These are phyloP conservation scores for Quercus mongolica DNA, from an alignment of 306 rosid genomes.

Conservation along the genomic window DNA sequence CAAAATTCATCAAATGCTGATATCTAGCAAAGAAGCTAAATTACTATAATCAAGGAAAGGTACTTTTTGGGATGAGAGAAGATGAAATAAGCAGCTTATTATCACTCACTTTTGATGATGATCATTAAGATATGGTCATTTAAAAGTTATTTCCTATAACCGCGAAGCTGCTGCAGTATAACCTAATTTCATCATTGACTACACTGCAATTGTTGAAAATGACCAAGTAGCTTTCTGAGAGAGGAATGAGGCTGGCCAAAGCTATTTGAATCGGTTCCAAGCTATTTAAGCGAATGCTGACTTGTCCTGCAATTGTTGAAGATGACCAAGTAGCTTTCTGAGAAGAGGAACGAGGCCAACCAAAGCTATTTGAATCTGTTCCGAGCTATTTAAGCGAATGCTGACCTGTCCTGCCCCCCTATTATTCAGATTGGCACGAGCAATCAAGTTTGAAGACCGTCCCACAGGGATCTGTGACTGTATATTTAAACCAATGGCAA, in stretches of 20 bases:
- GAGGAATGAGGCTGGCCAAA: constrained; percentile 68
- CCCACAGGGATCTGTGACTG: constrained; percentile 93
- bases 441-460: constrained; percentile 67
- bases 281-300: constrained; percentile 80
- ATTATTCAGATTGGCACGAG: constrained; percentile 82
- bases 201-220: constrained; percentile 55
- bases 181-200: constrained; percentile 49
- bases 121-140: constrained; percentile 34
- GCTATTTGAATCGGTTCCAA: constrained; percentile 90
- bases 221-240: constrained; percentile 54
- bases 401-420: constrained; percentile 92
- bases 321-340: constrained; percentile 50
- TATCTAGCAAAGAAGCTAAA: constrained; percentile 44
- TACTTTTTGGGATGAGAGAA: constrained; percentile 18
- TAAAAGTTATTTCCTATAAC: constrained; percentile 31
- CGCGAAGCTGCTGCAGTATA: constrained; percentile 35
- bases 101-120: constrained; percentile 37
- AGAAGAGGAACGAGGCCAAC: constrained; percentile 67
- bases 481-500: constrained; percentile 84
- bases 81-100: constrained; percentile 27
- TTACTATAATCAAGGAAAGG: constrained; percentile 30
- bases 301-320: constrained; percentile 69
- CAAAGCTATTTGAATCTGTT: constrained; percentile 86
- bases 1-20: constrained; percentile 39
- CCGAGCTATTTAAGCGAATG: constrained; percentile 84